A percentile compares a stretch with the other conserved stretches of the same genome.
phyloP scores from a whole-genome alignment of 345 rosid genomes.

The Passiflora organensis region DNA sequence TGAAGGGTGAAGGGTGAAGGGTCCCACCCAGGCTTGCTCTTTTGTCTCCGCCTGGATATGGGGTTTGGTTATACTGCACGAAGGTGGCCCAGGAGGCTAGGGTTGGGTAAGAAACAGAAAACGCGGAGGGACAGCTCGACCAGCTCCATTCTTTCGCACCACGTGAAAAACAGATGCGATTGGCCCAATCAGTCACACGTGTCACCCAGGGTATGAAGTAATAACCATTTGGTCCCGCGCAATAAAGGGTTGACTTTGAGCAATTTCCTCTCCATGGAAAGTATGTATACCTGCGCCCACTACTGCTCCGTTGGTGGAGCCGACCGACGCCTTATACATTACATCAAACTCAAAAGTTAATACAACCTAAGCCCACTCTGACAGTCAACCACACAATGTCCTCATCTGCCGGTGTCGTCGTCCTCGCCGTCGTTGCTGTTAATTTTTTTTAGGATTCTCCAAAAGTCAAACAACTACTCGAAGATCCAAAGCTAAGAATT shows the following conservation, averaged over 20 bases:
- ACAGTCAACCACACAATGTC: constrained; percentile 45
- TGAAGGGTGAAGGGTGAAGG: too few species aligned
- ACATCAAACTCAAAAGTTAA: neutral
- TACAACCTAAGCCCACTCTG: constrained; percentile 54
- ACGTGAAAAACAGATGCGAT: constrained; percentile 19
- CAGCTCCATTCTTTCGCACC: constrained; percentile 27
- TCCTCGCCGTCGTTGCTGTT: too few species aligned
- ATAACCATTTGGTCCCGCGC: constrained; percentile 17
- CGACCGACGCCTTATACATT: constrained; percentile 1
- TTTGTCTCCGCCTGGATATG: too few species aligned
- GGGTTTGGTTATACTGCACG: neutral
- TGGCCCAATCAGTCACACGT: constrained; percentile 7
- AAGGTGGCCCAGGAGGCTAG: neutral
- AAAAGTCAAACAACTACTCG: constrained; percentile 74
- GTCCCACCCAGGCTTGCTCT: too few species aligned
- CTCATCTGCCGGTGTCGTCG: neutral
- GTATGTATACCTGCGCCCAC: constrained; percentile 31
- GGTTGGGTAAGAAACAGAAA: neutral
- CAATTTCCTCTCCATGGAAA: too few species aligned
- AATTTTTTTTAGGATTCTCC: constrained; percentile 16
- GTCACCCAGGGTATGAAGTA: constrained; percentile 15
- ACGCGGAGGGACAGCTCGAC: constrained; percentile 27
- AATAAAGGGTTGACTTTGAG: constrained; percentile 44
- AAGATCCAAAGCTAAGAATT: too few species aligned
- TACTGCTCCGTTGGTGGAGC: neutral